A percentile compares a stretch with the other conserved stretches of the same genome.
Evolutionary conservation across 2,329 filamentous ascomycete genomes (phyloP).

Genomic region (Berkeleyomyces basicola): DNA sequence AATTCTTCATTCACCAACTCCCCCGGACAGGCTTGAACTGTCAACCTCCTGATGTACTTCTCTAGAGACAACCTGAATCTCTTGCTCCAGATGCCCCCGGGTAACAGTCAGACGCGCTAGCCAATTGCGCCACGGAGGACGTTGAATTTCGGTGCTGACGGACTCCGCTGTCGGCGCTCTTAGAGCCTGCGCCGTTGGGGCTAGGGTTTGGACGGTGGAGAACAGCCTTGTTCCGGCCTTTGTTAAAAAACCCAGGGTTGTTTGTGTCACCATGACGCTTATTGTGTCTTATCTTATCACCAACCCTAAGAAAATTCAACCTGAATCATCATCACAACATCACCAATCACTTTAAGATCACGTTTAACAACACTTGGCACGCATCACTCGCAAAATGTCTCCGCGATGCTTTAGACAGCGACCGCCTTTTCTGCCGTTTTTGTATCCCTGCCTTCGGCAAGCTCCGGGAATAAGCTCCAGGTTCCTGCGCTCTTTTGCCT

Average conservation of each 20-base stretch:
- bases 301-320: neutral
- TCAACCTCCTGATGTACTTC: constrained; percentile 5
- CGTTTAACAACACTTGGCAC: neutral
- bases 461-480: neutral
- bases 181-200: neutral
- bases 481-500: constrained; percentile 12
- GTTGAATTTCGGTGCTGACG: neutral
- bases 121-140: constrained; percentile 30
- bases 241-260: neutral
- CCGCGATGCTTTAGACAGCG: constrained; percentile 24
- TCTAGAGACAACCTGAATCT: too few species aligned
- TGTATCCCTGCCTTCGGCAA: constrained; percentile 30
- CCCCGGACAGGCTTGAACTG: constrained; percentile 11
- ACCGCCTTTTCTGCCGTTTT: constrained; percentile 29
- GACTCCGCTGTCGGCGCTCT: neutral
- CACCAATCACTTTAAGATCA: neutral
- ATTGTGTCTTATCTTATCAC: neutral
- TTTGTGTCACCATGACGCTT: neutral
- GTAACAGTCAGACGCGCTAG: constrained; percentile 44
- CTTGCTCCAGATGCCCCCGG: neutral
- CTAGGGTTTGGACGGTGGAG: too few species aligned
- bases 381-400: constrained; percentile 22
- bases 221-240: too few species aligned
- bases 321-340: neutral
- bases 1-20: neutral